Conservation (phyloP, 2,329 filamentous ascomycete genomes). For the Pseudocercospora vitis region DNA sequence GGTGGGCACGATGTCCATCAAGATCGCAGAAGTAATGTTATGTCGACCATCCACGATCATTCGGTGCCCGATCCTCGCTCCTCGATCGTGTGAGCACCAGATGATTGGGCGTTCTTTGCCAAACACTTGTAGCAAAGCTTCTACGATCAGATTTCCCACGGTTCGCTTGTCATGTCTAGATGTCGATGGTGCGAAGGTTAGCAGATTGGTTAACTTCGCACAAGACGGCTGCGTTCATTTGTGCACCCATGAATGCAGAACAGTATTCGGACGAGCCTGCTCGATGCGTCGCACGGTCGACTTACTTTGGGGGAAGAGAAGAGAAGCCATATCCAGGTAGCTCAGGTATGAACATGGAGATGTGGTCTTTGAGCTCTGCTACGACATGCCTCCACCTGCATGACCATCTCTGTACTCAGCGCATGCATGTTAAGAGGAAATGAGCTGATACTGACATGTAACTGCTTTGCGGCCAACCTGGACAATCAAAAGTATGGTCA, state of each 20-base stretch:
- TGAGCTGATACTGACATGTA: no score
- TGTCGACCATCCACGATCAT: slow-evolving; percentile 47
- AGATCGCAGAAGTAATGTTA: slow-evolving; percentile 42
- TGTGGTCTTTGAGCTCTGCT: slow-evolving; percentile 40
- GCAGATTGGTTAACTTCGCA: no score
- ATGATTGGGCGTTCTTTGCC: slow-evolving; percentile 41
- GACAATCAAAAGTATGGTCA: no score
- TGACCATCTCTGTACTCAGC: slow-evolving; percentile 48
- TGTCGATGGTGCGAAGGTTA: no score
- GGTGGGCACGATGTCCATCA: slow-evolving; percentile 55
- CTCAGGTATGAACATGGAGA: slow-evolving; percentile 50
- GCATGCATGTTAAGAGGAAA: no score
- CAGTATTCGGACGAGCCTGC: no score
- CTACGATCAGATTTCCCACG: slow-evolving; percentile 46
- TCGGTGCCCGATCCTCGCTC: slow-evolving; percentile 52
- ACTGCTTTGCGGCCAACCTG: no score
- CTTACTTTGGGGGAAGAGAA: slow-evolving; percentile 36
- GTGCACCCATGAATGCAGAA: no score
- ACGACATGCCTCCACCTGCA: slow-evolving; percentile 42
- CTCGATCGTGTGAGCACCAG: slow-evolving; percentile 53
- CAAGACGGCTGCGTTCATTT: no score
- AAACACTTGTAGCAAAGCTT: slow-evolving; percentile 41
- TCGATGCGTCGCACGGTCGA: no score
- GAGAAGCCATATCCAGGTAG: slow-evolving; percentile 51
- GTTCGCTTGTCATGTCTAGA: slow-evolving; percentile 44